Conservation (phyloP, 768 basidiomycete species). For the Scleroderma bovista region DNA sequence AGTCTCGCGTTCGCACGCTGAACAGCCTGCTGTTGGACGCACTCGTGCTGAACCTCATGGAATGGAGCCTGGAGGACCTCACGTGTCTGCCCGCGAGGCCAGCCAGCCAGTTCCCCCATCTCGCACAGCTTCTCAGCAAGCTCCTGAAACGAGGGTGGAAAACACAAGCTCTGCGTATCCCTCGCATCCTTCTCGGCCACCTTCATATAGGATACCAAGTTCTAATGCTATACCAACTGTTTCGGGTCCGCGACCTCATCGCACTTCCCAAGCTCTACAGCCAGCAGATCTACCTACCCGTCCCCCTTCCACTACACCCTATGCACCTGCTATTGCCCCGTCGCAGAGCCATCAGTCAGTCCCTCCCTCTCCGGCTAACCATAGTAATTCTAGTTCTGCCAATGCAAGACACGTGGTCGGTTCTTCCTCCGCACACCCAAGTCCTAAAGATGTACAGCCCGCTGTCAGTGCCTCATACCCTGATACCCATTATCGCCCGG, state of each 20-base stretch:
- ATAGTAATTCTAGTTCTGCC: conserved; percentile 9
- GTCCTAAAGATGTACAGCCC: conserved; percentile 15
- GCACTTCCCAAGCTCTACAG: conserved; percentile 25
- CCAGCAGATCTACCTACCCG: conserved; percentile 21
- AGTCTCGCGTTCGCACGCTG: conserved; percentile 15
- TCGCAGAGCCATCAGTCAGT: conserved; percentile 12
- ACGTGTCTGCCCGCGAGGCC: conserved; percentile 25
- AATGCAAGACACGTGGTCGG: conserved; percentile 10
- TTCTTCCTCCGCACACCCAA: conserved; percentile 17
- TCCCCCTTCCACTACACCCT: conserved; percentile 18
- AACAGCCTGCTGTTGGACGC: conserved; percentile 16
- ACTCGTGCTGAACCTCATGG: conserved; percentile 22
- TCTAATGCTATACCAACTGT: conserved; percentile 17
- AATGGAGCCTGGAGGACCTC: conserved; percentile 18
- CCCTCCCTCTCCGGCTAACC: conserved; percentile 16
- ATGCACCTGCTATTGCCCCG: conserved; percentile 3
- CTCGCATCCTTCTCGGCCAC: conserved; percentile 16
- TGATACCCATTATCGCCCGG: conserved; percentile 5
- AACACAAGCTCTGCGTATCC: conserved; percentile 9
- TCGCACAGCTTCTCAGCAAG: conserved; percentile 11
- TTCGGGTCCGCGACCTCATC: conserved; percentile 23
- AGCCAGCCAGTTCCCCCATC: conserved; percentile 15
- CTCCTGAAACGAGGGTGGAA: conserved; percentile 20
- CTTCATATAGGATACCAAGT: conserved; percentile 21
- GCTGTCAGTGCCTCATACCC: conserved; percentile 7